Base-by-base conservation (phyloP, 1,139 yeast genomes). In the Ogataea hybrid region DNA sequence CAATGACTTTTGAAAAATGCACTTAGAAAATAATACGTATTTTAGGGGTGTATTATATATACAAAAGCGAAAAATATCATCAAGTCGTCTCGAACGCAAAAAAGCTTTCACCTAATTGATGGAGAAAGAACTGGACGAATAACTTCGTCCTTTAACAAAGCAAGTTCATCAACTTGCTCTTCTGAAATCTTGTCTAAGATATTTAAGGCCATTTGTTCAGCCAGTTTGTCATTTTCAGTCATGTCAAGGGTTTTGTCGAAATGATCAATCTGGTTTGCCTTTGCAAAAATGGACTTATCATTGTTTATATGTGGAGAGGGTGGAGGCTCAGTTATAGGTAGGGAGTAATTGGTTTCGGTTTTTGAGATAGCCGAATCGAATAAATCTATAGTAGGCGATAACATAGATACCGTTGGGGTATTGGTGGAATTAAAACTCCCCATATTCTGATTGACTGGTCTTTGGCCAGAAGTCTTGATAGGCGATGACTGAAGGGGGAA, bases 201-300 rank as follows among this genome's bases (percentile, higher is more conserved):
- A 35, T 56, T 56, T 10, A 58, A 32, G 8, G 62, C 63, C 63
- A 59, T 59, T 41, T 57, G 62, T 34, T 59, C 62, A 12, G 63
- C 63, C 33, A 59, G 43, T 30, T 49, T 46, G 39, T 59, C 63
- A 37, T 57, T 58, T 22, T 53, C 54, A n/a, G 34, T 41, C 16
- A 41, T 32, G 42, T 56, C 59, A 9, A 52, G 35, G n/a, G 32
- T 39, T 38, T 52, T 54, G 42, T 58, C 60, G 14, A 54, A 48
- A 45, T 59, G 62, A 41, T 59, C 62, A 7, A 59, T 59, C 39
- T 59, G 63, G 32, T 59, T 53, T 5, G 62, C 44, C 39, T 52
- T 54, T 6, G 46, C 52, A 37, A 59, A 59, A 3, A 59, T 50
- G 5, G 61, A 53, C 29, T 32, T 18, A 40, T 37, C 41, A 17